Evolutionary conservation across 176 grass and related monocot species (phyloP).

Genomic region (Oryza glumipatula): DNA sequence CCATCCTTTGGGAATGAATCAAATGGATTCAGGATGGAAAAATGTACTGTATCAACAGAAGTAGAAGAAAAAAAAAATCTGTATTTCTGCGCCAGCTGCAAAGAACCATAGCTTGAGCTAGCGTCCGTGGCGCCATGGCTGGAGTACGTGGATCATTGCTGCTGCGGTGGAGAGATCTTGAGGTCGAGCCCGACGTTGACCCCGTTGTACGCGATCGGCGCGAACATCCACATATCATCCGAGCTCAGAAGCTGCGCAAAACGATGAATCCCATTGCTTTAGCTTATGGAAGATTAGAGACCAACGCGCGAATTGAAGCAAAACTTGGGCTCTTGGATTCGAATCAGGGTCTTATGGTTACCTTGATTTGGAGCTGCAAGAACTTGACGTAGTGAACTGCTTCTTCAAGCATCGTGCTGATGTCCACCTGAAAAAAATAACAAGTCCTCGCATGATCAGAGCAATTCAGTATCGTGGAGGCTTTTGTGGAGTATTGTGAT

Average conservation of each 20-base stretch:
- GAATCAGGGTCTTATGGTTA: slow-evolving; percentile 7
- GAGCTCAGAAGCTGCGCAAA: slow-evolving; percentile 78
- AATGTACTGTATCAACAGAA: not conserved
- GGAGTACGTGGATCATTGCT: slow-evolving; percentile 34
- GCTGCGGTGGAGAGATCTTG: slow-evolving; percentile 69
- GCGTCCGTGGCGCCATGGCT: not conserved
- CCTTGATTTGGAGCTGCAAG: slow-evolving; percentile 87
- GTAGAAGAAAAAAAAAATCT: not conserved
- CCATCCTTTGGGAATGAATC: slow-evolving; percentile 18
- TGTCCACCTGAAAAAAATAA: slow-evolving; percentile 63
- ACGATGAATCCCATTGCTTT: not conserved
- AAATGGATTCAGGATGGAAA: slow-evolving; percentile 29
- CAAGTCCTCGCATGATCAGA: not conserved
- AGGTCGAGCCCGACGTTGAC: slow-evolving; percentile 93
- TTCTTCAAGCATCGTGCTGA: slow-evolving; percentile 88
- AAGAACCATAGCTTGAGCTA: slow-evolving; percentile 14
- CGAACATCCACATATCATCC: slow-evolving; percentile 94
- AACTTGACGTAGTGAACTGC: slow-evolving; percentile 88
- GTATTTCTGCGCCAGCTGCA: slow-evolving; percentile 26
- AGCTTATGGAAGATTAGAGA: not conserved
- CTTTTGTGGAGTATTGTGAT: not conserved
- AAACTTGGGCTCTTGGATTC: not conserved
- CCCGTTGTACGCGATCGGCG: slow-evolving; percentile 92
- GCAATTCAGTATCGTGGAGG: not conserved
- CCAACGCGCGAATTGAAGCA: not conserved